Base-by-base conservation (phyloP, 1,284 basidiomycete genomes). In the Xerocomus cyaneibrunnescens region DNA sequence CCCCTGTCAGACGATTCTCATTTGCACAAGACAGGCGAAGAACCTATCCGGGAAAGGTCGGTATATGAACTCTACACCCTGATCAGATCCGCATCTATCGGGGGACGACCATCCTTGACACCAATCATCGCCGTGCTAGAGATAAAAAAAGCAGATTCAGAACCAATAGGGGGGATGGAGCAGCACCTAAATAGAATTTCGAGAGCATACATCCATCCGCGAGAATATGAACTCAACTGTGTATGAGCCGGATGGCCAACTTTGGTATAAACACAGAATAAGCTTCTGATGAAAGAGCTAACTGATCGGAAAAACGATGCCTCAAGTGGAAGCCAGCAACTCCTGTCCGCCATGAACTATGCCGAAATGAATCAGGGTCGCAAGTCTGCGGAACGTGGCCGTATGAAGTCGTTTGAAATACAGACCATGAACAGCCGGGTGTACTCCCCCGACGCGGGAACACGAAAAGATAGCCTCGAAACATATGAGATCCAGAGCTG, bases 321-420 rank as follows among this genome's bases (percentile, higher is more conserved):
- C 41, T 64, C 40, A 51, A 57, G 58, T 43, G 31, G 55, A 52
- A 61, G 38, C 32, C 6, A 14, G n/a, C 27, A 45, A 52, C 37
- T 25, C 56, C 34, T 36, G 45, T 48, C 64, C 59, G 60, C 57
- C 7, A 46, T 48, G 25, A 56, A 53, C 47, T 8, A 54, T 52
- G 52, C 66, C 66, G 66, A 68, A 64, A 68, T 65, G 64, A 67
- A 63, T 54, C 64, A 68, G 65, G 64, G 63, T 49, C 56, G 51
- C n/a, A 10, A n/a, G 35, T 36, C 32, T 52, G 51, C 23, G 51
- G 35, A 51, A 51, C 39, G 17, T 44, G 50, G 31, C 34, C 40
- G 40, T 45, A 30, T 35, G 21, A 12, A 5, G 7, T 21, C 40
- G 43, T 55, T 55, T 42, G 45, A 58, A 54, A 56, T 48, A 38